These are phyloP conservation scores for Citrus mangshanensis DNA, from an alignment of 345 rosid genomes.

Conservation along the genomic window DNA sequence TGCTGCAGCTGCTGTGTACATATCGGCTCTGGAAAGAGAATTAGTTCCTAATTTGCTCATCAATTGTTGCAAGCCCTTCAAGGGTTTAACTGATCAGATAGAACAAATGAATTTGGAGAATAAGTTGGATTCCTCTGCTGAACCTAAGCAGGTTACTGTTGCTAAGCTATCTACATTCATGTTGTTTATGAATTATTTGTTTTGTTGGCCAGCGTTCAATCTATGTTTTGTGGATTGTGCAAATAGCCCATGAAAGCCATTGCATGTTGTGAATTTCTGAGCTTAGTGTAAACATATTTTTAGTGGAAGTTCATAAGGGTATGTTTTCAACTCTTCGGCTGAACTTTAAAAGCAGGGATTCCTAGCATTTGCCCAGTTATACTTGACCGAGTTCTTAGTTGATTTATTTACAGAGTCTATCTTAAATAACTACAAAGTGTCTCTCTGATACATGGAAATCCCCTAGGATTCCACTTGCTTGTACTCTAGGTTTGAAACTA, in stretches of 20 bases:
- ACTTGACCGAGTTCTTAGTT: not conserved
- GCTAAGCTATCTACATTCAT: not conserved
- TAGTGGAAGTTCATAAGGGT: not conserved
- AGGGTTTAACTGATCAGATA: conserved; percentile 53
- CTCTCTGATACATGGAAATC: not conserved
- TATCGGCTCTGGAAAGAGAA: conserved; percentile 64
- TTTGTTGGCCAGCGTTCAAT: not conserved
- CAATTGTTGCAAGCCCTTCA: conserved; percentile 87
- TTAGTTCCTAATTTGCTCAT: conserved; percentile 72
- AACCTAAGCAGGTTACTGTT: conserved; percentile 63
- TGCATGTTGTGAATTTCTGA: not conserved
- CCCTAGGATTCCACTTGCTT: not conserved
- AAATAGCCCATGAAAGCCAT: not conserved
- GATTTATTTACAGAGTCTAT: not conserved
- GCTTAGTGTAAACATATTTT: not conserved
- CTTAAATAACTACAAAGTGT: not conserved
- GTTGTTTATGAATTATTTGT: not conserved
- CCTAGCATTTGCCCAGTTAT: not conserved
- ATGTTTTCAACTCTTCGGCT: not conserved
- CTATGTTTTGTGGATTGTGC: not conserved
- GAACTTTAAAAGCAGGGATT: not conserved
- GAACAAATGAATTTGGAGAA: conserved; percentile 50
- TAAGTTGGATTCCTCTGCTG: conserved; percentile 54
- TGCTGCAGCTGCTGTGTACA: conserved; percentile 63
- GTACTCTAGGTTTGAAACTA: not conserved